Percentiles rank a stretch among this genome's conserved stretches.
These are phyloP conservation scores for Penicillium decumbens DNA, from an alignment of 2,329 filamentous ascomycete species.

Conservation along the genomic window DNA sequence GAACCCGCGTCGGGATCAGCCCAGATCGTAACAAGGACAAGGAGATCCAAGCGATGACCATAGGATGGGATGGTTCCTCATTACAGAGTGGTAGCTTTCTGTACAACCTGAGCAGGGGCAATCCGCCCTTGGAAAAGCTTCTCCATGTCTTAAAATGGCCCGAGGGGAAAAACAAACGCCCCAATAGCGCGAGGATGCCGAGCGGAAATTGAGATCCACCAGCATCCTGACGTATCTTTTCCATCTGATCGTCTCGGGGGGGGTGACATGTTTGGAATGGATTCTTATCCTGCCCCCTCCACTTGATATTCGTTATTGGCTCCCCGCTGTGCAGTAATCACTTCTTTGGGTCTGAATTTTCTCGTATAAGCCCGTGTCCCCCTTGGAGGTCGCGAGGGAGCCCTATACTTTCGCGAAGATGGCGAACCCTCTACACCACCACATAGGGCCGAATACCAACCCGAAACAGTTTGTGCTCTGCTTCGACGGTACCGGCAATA, in stretches of 20 bases:
- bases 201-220: slow-evolving; percentile 11
- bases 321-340: background rate
- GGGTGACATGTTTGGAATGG: slow-evolving; percentile 5
- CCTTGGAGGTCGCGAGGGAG: background rate
- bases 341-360: background rate
- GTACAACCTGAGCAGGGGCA: slow-evolving; percentile 2
- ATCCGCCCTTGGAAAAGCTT: background rate
- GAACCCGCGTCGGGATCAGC: slow-evolving; percentile 8
- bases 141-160: background rate
- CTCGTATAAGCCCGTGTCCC: slow-evolving; percentile 11
- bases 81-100: background rate
- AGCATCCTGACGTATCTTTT: slow-evolving; percentile 18
- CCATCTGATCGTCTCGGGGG: slow-evolving; percentile 14
- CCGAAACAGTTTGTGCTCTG: slow-evolving; percentile 41
- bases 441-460: slow-evolving; percentile 15
- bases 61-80: slow-evolving; percentile 8
- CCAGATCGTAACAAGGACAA: slow-evolving; percentile 15
- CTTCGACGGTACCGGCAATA: slow-evolving; percentile 46
- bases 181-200: slow-evolving; percentile 2
- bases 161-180: background rate
- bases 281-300: slow-evolving; percentile 12
- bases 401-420: slow-evolving; percentile 4
- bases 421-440: slow-evolving; percentile 15
- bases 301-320: background rate
- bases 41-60: slow-evolving; percentile 4